Conservation (phyloP, 2,329 filamentous ascomycete species). For the Pseudocercospora fuligena region DNA sequence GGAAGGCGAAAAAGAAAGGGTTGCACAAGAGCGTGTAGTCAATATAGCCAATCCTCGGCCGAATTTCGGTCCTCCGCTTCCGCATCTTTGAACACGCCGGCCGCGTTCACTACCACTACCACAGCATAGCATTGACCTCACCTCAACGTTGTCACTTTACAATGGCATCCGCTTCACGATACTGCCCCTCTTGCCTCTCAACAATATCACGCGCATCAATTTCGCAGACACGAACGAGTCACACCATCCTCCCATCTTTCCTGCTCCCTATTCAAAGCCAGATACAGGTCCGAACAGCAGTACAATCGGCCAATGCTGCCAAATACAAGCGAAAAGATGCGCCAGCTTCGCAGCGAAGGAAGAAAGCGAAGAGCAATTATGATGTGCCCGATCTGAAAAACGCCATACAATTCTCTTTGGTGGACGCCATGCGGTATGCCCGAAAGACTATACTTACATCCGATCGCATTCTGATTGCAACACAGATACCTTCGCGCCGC, state of each 20-base stretch:
- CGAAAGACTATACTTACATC: not conserved
- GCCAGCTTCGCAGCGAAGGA: conserved; percentile 60
- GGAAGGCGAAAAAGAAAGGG: too few species aligned
- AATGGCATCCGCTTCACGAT: conserved; percentile 31
- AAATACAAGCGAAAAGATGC: conserved; percentile 51
- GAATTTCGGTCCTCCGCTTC: not conserved
- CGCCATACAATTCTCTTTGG: conserved; percentile 76
- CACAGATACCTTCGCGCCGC: conserved; percentile 86
- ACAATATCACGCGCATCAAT: conserved; percentile 21
- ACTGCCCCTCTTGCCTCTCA: conserved; percentile 38
- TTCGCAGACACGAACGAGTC: conserved; percentile 23
- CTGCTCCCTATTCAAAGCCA: conserved; percentile 37
- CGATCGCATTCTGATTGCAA: conserved; percentile 6
- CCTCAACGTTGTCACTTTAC: not conserved
- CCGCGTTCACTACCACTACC: too few species aligned
- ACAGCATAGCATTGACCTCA: not conserved
- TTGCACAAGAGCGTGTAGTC: too few species aligned
- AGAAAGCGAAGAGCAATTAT: conserved; percentile 70
- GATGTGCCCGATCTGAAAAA: conserved; percentile 66
- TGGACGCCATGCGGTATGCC: conserved; percentile 85
- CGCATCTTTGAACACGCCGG: not conserved
- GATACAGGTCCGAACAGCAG: conserved; percentile 48
- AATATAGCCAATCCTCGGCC: not conserved
- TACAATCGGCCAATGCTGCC: conserved; percentile 44
- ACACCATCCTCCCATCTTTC: conserved; percentile 24